phyloP scores from a whole-genome alignment of 164 flowering plant species.

The Nelumbo lutea region DNA sequence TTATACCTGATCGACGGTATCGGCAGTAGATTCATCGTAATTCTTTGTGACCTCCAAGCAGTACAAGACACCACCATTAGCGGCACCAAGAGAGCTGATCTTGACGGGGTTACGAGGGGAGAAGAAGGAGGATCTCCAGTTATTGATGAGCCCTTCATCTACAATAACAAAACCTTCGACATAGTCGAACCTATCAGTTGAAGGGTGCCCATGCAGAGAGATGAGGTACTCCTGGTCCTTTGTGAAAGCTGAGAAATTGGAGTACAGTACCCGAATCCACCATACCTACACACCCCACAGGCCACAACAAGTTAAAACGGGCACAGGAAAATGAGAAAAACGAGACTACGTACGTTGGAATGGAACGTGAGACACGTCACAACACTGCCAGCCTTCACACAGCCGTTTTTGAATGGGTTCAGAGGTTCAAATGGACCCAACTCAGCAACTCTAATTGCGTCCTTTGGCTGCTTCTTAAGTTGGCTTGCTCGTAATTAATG shows the following conservation, averaged over 20 bases:
- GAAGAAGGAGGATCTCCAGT: constrained; percentile 94
- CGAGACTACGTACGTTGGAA: constrained; percentile 7
- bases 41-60: constrained; percentile 88
- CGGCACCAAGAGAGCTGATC: constrained; percentile 39
- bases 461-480: constrained; percentile 8
- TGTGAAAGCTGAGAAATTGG: constrained; percentile 71
- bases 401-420: constrained; percentile 24
- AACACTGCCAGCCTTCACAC: constrained; percentile 32
- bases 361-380: constrained; percentile 15
- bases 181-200: constrained; percentile 62
- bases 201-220: constrained; percentile 49
- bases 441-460: constrained; percentile 2
- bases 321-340: background rate
- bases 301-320: background rate
- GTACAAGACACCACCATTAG: constrained; percentile 54
- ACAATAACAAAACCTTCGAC: constrained; percentile 93
- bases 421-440: constrained; percentile 19
- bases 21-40: constrained; percentile 44
- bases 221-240: constrained; percentile 82
- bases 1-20: constrained; percentile 67
- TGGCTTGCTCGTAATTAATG: background rate
- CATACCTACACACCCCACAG: constrained; percentile 52
- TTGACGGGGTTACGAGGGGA: constrained; percentile 81
- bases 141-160: constrained; percentile 81
- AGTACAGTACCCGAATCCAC: constrained; percentile 87